phyloP scores from a whole-genome alignment of 495 filamentous ascomycete species.

The Schizothecium vesticola region DNA sequence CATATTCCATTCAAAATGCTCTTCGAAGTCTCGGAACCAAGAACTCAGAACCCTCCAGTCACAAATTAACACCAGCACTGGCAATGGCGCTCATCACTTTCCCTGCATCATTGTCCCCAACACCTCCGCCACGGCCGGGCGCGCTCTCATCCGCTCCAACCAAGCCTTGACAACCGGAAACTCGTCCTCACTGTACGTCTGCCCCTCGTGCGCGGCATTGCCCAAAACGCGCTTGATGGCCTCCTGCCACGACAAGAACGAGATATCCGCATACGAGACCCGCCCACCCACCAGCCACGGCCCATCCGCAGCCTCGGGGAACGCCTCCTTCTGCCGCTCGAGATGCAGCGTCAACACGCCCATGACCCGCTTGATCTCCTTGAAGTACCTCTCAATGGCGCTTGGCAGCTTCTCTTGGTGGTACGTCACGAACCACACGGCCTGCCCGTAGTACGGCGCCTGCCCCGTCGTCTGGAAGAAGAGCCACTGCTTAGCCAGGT shows the following conservation, averaged over 20 bases:
- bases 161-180: slow-evolving; percentile 35
- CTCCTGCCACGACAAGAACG: slow-evolving; percentile 55
- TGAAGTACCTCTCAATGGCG: slow-evolving; percentile 54
- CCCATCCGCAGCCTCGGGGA: slow-evolving; percentile 20
- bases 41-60: no score
- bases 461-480: slow-evolving; percentile 65
- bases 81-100: background rate
- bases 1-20: no score
- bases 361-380: slow-evolving; percentile 56
- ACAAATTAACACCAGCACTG: background rate
- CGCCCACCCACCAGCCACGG: slow-evolving; percentile 54
- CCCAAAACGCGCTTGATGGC: slow-evolving; percentile 16
- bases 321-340: slow-evolving; percentile 34
- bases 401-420: slow-evolving; percentile 55
- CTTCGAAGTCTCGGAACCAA: background rate
- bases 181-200: slow-evolving; percentile 16
- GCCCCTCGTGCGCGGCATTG: background rate
- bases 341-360: slow-evolving; percentile 53
- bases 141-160: slow-evolving; percentile 26
- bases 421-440: slow-evolving; percentile 39
- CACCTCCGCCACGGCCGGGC: background rate
- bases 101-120: background rate
- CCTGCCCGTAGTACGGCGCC: slow-evolving; percentile 63
- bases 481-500: slow-evolving; percentile 58
- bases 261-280: slow-evolving; percentile 53